These are phyloP conservation scores for Dactylellina sp. DNA, from an alignment of 2,329 filamentous ascomycete species.

Conservation along the genomic window DNA sequence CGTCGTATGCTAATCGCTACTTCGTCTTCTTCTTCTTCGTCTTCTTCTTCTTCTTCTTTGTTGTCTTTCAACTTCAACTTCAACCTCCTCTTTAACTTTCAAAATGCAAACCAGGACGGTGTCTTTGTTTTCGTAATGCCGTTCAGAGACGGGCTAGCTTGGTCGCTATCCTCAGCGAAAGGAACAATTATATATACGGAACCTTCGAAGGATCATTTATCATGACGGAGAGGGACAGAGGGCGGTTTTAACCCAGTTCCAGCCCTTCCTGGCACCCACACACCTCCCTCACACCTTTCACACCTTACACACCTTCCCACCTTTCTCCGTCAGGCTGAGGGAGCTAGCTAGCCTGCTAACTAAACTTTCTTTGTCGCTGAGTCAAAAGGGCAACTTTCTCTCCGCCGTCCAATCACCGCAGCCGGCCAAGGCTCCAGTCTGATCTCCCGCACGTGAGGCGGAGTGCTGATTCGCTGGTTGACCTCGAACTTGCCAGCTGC, in stretches of 20 bases:
- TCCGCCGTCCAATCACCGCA: constrained; percentile 23
- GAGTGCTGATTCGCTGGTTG: constrained; percentile 53
- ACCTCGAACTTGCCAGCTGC: constrained; percentile 41
- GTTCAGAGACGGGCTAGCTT: constrained; percentile 15
- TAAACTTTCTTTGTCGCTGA: constrained; percentile 26
- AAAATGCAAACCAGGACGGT: neutral
- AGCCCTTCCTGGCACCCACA: constrained; percentile 40
- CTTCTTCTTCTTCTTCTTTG: neutral
- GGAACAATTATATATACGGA: constrained; percentile 29
- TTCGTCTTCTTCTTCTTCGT: constrained; percentile 17
- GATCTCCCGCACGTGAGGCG: constrained; percentile 56
- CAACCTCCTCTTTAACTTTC: neutral
- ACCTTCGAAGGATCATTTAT: constrained; percentile 39
- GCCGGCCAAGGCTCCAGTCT: constrained; percentile 19
- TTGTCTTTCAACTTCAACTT: neutral
- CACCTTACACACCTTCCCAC: constrained; percentile 2
- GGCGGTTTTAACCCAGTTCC: constrained; percentile 39
- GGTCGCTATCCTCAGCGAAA: constrained; percentile 23
- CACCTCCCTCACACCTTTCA: constrained; percentile 18
- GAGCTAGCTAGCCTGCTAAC: neutral
- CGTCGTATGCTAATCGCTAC: constrained; percentile 11
- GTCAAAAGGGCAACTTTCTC: constrained; percentile 46
- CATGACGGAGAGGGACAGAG: constrained; percentile 34
- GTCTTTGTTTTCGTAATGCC: constrained; percentile 16
- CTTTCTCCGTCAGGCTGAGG: no score